Conservation (phyloP, 148 eudicot genomes). For the Rheum nobile region DNA sequence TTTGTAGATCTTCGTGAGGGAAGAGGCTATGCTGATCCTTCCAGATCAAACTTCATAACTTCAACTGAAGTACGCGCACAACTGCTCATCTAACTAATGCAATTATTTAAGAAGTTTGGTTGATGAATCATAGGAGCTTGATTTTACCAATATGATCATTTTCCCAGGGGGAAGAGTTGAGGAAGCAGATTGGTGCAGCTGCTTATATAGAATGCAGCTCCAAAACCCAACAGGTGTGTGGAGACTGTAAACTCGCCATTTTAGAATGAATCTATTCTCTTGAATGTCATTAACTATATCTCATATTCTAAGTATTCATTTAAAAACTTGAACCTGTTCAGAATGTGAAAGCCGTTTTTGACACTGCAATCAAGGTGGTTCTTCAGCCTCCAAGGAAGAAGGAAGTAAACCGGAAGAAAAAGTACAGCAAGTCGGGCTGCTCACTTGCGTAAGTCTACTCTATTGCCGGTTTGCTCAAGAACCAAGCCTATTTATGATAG, state of each 20-base stretch:
- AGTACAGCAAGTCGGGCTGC: constrained; percentile 4
- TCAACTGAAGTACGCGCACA: constrained; percentile 50
- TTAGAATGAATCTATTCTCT: background rate
- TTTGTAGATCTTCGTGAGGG: constrained; percentile 74
- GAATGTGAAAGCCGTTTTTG: constrained; percentile 90
- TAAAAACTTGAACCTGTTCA: constrained; percentile 9
- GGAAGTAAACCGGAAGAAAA: constrained; percentile 20
- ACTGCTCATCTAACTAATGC: background rate
- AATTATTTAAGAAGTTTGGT: background rate
- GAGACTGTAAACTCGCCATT: background rate
- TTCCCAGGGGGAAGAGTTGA: constrained; percentile 78
- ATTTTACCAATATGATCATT: no score
- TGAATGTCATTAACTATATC: background rate
- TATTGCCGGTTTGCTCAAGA: background rate
- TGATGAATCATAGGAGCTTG: background rate
- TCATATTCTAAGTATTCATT: background rate
- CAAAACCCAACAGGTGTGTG: constrained; percentile 81
- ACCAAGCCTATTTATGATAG: background rate
- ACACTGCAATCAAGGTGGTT: constrained; percentile 87
- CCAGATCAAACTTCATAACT: constrained; percentile 52
- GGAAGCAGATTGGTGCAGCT: constrained; percentile 96
- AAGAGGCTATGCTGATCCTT: constrained; percentile 68
- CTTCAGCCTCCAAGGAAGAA: constrained; percentile 93
- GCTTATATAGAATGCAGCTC: constrained; percentile 98
- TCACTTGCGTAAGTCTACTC: constrained; percentile 2